phyloP scores from a whole-genome alignment of 805 yeast genomes.

The Kregervanrija pseudodelftensis region DNA sequence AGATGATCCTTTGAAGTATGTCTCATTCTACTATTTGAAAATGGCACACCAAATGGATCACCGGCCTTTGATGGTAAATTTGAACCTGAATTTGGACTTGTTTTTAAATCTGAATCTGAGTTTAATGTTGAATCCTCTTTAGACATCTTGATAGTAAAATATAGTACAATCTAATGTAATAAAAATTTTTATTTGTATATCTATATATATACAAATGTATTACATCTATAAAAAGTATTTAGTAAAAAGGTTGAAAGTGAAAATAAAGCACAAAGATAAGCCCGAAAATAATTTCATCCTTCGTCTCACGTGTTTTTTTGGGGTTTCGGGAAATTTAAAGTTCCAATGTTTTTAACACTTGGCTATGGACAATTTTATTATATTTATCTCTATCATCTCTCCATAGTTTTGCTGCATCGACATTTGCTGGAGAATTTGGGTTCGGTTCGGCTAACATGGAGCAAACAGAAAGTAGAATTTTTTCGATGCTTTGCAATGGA shows the following conservation, averaged over 20 bases:
- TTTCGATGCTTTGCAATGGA: constrained; percentile 96
- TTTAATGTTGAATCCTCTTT: too few relatives aligned
- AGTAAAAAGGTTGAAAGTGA: too few relatives aligned
- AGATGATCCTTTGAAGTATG: constrained; percentile 18
- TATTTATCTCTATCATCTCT: constrained; percentile 72
- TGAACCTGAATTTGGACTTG: too few relatives aligned
- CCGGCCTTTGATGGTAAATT: neutral
- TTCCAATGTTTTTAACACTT: constrained; percentile 68
- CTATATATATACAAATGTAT: too few relatives aligned
- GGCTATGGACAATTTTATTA: constrained; percentile 53
- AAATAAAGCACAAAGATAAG: too few relatives aligned
- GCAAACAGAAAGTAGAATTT: constrained; percentile 84
- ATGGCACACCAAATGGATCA: constrained; percentile 16
- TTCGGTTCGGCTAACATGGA: constrained; percentile 98
- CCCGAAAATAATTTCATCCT: too few relatives aligned
- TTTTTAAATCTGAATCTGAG: too few relatives aligned
- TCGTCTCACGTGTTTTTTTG: too few relatives aligned
- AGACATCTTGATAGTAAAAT: too few relatives aligned
- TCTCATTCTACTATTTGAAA: constrained; percentile 10
- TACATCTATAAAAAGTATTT: too few relatives aligned
- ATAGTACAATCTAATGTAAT: too few relatives aligned
- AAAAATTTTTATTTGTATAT: too few relatives aligned
- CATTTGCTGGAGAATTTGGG: constrained; percentile 91
- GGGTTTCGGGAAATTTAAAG: constrained; percentile 27
- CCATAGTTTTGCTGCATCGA: constrained; percentile 79